phyloP scores from a whole-genome alignment of 257 asterid genomes.

The Rauvolfia tetraphylla region DNA sequence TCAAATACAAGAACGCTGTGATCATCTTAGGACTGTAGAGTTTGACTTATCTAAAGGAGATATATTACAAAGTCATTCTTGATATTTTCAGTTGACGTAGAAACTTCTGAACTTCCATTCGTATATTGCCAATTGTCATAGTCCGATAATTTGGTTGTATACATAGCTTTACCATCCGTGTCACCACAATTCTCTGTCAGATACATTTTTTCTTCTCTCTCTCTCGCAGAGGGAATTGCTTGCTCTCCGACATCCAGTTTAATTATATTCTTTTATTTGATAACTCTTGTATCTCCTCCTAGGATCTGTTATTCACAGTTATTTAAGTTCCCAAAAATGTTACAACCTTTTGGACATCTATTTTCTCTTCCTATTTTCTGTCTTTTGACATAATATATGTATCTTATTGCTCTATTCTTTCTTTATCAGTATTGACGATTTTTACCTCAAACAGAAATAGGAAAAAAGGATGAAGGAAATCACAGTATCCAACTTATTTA shows the following conservation, averaged over 20 bases:
- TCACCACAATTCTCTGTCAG: too few species aligned
- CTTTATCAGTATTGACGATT: too few species aligned
- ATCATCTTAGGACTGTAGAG: neutral
- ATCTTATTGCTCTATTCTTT: neutral
- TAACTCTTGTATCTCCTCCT: too few species aligned
- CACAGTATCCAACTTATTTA: neutral
- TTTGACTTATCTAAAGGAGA: neutral
- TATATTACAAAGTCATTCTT: neutral
- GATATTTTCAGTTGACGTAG: neutral
- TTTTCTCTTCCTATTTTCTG: neutral
- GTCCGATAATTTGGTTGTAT: neutral
- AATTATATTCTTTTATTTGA: too few species aligned
- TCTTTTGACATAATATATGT: neutral
- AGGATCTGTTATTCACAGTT: too few species aligned
- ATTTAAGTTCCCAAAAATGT: neutral
- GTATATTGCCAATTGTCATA: neutral
- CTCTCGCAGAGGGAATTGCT: too few species aligned
- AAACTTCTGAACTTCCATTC: neutral
- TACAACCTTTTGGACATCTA: neutral
- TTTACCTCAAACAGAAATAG: too few species aligned
- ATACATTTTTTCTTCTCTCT: too few species aligned
- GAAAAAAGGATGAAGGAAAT: too few species aligned
- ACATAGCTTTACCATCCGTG: too few species aligned
- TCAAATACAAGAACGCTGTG: neutral
- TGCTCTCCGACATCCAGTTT: too few species aligned